phyloP scores from a whole-genome alignment of 345 rosid species.

The Boechera divaricarpa region DNA sequence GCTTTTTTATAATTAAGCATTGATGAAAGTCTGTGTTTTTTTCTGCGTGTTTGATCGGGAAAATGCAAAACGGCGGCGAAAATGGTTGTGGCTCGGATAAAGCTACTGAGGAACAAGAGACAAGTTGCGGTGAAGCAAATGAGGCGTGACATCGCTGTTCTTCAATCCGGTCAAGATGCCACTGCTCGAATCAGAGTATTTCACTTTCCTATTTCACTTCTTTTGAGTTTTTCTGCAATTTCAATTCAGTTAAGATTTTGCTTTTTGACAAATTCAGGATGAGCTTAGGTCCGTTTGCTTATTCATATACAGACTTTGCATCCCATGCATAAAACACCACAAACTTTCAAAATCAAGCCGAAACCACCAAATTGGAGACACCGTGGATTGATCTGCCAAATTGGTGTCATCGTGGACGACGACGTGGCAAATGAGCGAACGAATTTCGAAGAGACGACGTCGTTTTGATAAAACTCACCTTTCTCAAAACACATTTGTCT shows the following conservation, averaged over 20 bases:
- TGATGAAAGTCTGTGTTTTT: slow-evolving; percentile 10
- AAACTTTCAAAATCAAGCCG: no score
- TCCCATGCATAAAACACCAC: no score
- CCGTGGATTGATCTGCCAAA: no score
- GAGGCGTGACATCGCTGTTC: slow-evolving; percentile 91
- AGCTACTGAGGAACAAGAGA: slow-evolving; percentile 86
- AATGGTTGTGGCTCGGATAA: slow-evolving; percentile 95
- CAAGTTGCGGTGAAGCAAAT: slow-evolving; percentile 85
- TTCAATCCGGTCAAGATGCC: slow-evolving; percentile 79
- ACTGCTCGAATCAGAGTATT: slow-evolving; percentile 50
- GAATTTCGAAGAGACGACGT: no score
- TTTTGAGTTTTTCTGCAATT: neutral
- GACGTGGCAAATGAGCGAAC: no score
- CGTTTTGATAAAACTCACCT: no score
- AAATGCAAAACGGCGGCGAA: slow-evolving; percentile 91
- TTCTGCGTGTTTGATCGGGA: neutral
- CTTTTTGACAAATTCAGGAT: slow-evolving; percentile 48
- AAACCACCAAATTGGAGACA: no score
- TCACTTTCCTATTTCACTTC: neutral
- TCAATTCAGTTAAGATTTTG: neutral
- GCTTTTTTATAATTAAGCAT: neutral
- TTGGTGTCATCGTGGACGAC: no score
- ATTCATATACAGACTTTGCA: no score
- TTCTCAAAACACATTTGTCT: no score
- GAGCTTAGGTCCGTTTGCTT: slow-evolving; percentile 33